Evolutionary conservation across 2,329 filamentous ascomycete species (phyloP), one percentile per base, ranked within the genome.

Genomic region (Pseudogymnoascus sp.): DNA sequence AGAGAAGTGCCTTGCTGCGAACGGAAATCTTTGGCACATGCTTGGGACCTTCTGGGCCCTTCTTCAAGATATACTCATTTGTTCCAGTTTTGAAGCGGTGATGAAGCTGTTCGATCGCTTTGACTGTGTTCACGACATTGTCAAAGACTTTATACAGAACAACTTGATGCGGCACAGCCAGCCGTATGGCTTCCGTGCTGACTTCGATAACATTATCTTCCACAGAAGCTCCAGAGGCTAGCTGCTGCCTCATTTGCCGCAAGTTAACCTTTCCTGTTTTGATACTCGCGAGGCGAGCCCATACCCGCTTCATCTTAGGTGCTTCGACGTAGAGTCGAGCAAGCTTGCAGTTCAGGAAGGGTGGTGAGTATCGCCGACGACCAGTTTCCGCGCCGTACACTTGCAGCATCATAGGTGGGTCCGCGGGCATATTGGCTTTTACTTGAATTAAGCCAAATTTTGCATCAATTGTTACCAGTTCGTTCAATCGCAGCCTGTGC

Each of bases 371-470:
- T 69, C 93, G 83, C 74, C 97, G 92, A 10, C 89, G 87, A 4
- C 93, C 93, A 56, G 87, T 84, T 69, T 96, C 91, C 40, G 98
- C 73, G 8, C 86, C 85, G 73, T 93, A 93, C 8, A 97, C 79
- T 66, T 97, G 93, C 2, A 98, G 71, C 90, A 99, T 93, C 75
- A 98, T 80, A 0, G 87, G 84, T n/a, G 95, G 96, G 70, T 98
- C 93, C 16, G 88, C 81, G 1, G 95, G 93, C 84, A 98, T 87
- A 50, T 88, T 87, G 4, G 89, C 90, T 75, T 98, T 98, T 68
- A 98, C 75, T 72, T 98, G 93, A 19, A 98, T 77, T 35, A 97
- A 82, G 1, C 86, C 84, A 4, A 89, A 87, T 74, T 90, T 95
- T 69, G 96, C 79, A 72, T 98, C 93, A 16, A 96, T 75, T 1